Conservation (phyloP, 768 basidiomycete genomes). For the Leccinellum rugosiceps region DNA sequence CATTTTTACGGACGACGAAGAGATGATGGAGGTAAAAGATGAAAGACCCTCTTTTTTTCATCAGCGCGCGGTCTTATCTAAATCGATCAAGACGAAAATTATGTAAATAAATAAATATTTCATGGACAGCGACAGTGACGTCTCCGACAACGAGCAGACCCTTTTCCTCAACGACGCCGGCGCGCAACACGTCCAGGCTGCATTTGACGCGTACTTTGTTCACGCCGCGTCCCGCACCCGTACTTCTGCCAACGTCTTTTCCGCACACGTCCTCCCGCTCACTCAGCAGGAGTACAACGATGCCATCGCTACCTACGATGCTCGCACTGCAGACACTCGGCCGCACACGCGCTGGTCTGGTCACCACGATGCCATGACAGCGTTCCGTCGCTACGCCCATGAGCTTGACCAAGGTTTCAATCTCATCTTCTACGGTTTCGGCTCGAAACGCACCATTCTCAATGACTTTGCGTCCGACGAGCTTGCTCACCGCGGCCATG, state of each 20-base stretch:
- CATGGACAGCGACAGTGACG: conserved; percentile 30
- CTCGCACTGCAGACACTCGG: conserved; percentile 5
- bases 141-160: conserved; percentile 27
- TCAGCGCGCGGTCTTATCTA: conserved; percentile 21
- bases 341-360: conserved; percentile 22
- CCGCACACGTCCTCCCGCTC: conserved; percentile 67
- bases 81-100: conserved; percentile 25
- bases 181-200: conserved; percentile 37
- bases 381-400: conserved; percentile 59
- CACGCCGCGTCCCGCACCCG: conserved; percentile 57
- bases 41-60: conserved; percentile 18
- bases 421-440: conserved; percentile 83
- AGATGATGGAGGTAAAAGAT: conserved; percentile 18
- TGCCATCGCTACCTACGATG: conserved; percentile 29
- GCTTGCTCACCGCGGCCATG: conserved; percentile 61
- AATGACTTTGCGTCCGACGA: conserved; percentile 66
- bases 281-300: conserved; percentile 57
- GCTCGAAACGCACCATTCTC: conserved; percentile 77
- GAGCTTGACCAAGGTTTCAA: conserved; percentile 87
- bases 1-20: conserved; percentile 37
- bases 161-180: conserved; percentile 7
- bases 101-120: conserved; percentile 11
- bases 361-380: conserved; percentile 13
- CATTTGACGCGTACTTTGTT: conserved; percentile 86
- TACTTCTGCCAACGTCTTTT: conserved; percentile 81